Evolutionary conservation across 345 rosid genomes (phyloP), one percentile per base, ranked within the genome.

Genomic region (Lepidium didymum): DNA sequence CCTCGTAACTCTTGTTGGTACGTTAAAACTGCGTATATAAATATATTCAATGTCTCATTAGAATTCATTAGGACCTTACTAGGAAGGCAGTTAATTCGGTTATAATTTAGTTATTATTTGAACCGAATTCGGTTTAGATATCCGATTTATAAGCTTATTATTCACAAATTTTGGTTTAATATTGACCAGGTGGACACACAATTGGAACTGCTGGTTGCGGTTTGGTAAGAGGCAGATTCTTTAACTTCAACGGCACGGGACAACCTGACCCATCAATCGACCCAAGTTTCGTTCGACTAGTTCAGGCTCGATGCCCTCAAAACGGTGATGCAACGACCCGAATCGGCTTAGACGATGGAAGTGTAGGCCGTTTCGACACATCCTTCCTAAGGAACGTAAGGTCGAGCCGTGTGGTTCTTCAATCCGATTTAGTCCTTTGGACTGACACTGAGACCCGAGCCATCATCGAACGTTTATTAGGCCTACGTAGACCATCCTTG

Each of bases 1-100:
- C 60, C 86, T 82, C 40, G 86, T 82, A 11, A 53, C 82, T 27
- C 86, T 82, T 67, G 83, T 78, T 53, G 83, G 86, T 69, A 64
- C 35, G 78, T 75, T 60, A 4, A 19, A 35, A 47, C 18, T 29
- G 38, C 23, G 29, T 33, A 33, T 53, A 7, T 29, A 27, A 4
- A 27, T 25, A 25, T 25, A 5, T 6, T 6, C 7, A 29, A 4
- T 4, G 31, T 27, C 31, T 27, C 31, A 27, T 27, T 27, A 4
- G 31, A 5, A 27, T 27, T 29, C 33, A 6, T 42, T 42, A 16
- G 18, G 44, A 40, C 44, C 53, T 21, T 10, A 21, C n/a, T 47
- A 19, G 31, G 11, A 21, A 29, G 33, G 33, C 1, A 29, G 33
- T 29, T 29, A 29, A 29, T 29, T 29, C 33, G 33, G 33, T 29